Percentiles rank a stretch among this genome's conserved stretches.
phyloP scores from a whole-genome alignment of 768 basidiomycete genomes.

The Leccinum uliginosum region DNA sequence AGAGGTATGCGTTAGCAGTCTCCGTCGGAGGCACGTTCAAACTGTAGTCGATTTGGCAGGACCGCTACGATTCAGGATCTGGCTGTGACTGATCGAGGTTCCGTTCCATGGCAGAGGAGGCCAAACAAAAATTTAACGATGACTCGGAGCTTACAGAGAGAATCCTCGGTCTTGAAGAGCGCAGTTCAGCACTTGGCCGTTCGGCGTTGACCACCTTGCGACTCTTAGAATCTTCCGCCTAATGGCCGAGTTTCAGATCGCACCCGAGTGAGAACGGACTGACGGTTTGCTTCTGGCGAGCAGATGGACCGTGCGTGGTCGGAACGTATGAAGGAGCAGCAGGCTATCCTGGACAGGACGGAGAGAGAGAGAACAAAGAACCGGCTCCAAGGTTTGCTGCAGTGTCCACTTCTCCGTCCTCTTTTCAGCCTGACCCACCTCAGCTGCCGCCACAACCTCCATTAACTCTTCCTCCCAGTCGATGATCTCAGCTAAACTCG shows the following conservation, averaged over 20 bases:
- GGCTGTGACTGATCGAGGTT: too few relatives aligned
- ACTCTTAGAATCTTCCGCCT: constrained; percentile 42
- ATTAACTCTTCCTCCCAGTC: too few relatives aligned
- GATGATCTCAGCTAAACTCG: too few relatives aligned
- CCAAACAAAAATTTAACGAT: constrained; percentile 54
- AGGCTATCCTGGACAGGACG: constrained; percentile 46
- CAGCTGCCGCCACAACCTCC: neutral
- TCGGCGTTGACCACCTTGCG: constrained; percentile 35
- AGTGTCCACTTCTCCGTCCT: neutral
- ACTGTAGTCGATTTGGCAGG: too few relatives aligned
- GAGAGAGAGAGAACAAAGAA: constrained; percentile 34
- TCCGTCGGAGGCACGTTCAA: too few relatives aligned
- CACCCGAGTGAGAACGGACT: constrained; percentile 45
- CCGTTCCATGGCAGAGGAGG: constrained; percentile 47
- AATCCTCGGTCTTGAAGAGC: constrained; percentile 29
- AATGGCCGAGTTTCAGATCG: constrained; percentile 41
- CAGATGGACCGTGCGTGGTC: constrained; percentile 31
- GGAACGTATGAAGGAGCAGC: constrained; percentile 33
- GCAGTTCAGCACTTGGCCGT: constrained; percentile 36
- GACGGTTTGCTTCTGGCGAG: constrained; percentile 42
- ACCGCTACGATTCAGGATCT: too few relatives aligned
- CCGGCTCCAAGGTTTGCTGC: neutral
- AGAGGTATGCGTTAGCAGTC: too few relatives aligned
- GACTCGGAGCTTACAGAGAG: constrained; percentile 48
- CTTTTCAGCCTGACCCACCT: constrained; percentile 7